Conservation (phyloP, 768 basidiomycete species). For the Antrodiella citrinella region DNA sequence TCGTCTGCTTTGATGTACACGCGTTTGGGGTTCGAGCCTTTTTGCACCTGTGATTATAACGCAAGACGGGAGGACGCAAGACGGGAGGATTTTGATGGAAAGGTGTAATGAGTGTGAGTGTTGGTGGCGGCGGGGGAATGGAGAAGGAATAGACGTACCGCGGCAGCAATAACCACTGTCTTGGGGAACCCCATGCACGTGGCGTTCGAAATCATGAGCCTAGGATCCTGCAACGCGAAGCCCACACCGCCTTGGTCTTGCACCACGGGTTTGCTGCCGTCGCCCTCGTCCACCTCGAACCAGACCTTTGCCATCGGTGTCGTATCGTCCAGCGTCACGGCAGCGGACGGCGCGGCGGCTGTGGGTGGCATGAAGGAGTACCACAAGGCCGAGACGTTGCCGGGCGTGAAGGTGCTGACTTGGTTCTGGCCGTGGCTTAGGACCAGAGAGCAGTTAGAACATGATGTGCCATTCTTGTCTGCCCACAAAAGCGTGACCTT, state of each 20-base stretch:
- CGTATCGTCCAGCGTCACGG: slow-evolving; percentile 20
- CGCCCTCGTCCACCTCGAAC: slow-evolving; percentile 37
- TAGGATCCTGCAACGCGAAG: not conserved
- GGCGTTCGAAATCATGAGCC: not conserved
- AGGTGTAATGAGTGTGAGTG: too few species aligned
- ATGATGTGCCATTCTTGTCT: slow-evolving; percentile 29
- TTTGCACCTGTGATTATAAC: not conserved
- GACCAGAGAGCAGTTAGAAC: not conserved
- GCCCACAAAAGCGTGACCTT: slow-evolving; percentile 33
- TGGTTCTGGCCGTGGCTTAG: not conserved
- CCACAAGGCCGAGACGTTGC: slow-evolving; percentile 32
- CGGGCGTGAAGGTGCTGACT: slow-evolving; percentile 7
- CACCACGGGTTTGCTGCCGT: not conserved
- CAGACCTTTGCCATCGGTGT: slow-evolving; percentile 41
- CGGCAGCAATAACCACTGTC: not conserved
- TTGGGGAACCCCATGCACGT: not conserved
- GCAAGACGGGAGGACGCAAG: too few species aligned
- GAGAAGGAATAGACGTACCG: not conserved
- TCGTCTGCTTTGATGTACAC: not conserved
- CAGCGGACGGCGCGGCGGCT: not conserved
- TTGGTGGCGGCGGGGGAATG: too few species aligned
- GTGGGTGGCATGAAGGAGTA: slow-evolving; percentile 31
- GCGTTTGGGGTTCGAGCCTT: not conserved
- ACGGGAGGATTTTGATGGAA: too few species aligned
- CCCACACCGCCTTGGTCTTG: slow-evolving; percentile 1